phyloP scores from a whole-genome alignment of 768 basidiomycete species.

The Boletus subcaerulescens region DNA sequence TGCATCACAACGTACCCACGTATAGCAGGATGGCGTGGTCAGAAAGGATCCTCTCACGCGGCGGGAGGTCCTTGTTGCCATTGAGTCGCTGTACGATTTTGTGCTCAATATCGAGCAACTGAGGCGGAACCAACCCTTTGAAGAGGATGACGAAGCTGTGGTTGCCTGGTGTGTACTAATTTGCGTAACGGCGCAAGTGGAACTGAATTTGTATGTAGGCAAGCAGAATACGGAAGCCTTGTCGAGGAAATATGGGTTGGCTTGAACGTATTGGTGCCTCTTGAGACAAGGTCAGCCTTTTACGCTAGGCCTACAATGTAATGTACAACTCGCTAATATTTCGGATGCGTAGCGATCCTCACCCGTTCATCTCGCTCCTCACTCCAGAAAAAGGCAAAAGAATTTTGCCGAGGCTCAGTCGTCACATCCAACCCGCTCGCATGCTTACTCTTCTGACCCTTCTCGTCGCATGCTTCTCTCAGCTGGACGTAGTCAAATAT shows the following conservation, averaged over 20 bases:
- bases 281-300: constrained; percentile 78
- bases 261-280: constrained; percentile 82
- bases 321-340: neutral
- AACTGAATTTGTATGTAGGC: constrained; percentile 40
- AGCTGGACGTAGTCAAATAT: constrained; percentile 85
- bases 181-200: neutral
- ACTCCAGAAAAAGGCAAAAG: constrained; percentile 89
- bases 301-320: neutral
- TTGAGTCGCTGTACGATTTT: constrained; percentile 85
- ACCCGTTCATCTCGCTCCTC: constrained; percentile 94
- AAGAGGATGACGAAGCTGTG: constrained; percentile 44
- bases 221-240: constrained; percentile 51
- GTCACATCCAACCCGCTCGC: constrained; percentile 74
- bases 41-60: constrained; percentile 72
- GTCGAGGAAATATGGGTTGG: constrained; percentile 77
- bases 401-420: constrained; percentile 82
- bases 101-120: constrained; percentile 85
- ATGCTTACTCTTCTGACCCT: constrained; percentile 88
- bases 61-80: constrained; percentile 70
- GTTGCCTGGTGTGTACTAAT: constrained; percentile 42
- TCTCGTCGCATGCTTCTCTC: constrained; percentile 89
- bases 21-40: constrained; percentile 60
- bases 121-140: constrained; percentile 68
- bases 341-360: constrained; percentile 65
- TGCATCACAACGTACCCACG: neutral